Evolutionary conservation across 805 yeast genomes (phyloP), one percentile per base, ranked within the genome.

Genomic region (Hermanozyma aechmeae): DNA sequence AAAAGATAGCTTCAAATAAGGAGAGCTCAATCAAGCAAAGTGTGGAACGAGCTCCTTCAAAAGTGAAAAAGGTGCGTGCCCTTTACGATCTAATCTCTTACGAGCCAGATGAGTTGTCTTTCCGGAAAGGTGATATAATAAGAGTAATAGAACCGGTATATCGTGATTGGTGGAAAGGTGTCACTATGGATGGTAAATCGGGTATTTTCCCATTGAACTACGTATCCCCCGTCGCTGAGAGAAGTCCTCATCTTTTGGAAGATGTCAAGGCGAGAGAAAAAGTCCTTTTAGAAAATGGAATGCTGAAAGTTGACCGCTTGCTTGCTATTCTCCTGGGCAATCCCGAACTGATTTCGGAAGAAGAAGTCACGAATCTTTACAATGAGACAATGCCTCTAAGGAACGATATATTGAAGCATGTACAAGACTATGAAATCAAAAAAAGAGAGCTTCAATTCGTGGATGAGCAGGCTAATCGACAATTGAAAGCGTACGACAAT

Each of bases 91-190:
- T 87, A 22, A 61, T 69, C 4, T 73, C 93, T 2, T 65, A 71
- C 25, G 96, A 86, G 45, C 79, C 79, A 3, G 96, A 87, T 37
- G 96, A 92, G 40, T 65, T 89, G 25, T 76, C 94, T 2, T 89
- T 92, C 56, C 65, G 76, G 28, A 77, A 77, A 45, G 96, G 95
- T 23, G 97, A 89, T 48, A 64, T 84, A 10, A 87, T 89, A 27
- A 78, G 79, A 1, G 95, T 92, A 1, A 64, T 87, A 20, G 97
- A 87, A 43, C 68, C 79, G 11, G 94, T 82, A 5, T 87, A 86
- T 51, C 68, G 83, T 37, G 97, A 89, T 48, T 89, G 98, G 98
- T 83, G 96, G 79, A 70, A 84, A 40, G 98, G 98, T 11, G 73
- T 89, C 5, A 56, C 89, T 29, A 51, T 67, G 4, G 67, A 71